These are phyloP conservation scores for Musa balbisiana DNA, from an alignment of 202 grass and related monocot species.

Conservation along the genomic window DNA sequence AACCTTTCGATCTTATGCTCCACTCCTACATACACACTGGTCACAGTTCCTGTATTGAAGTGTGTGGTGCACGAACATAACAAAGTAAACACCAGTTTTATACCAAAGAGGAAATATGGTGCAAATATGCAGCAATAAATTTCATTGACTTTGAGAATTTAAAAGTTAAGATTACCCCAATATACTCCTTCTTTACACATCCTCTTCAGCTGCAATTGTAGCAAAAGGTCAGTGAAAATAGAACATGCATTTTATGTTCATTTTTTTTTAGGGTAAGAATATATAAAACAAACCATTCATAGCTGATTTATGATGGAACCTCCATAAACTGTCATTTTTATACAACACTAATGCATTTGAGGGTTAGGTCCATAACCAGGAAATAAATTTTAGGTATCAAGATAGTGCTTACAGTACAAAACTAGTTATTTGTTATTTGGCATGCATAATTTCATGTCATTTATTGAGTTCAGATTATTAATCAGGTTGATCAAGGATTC, in stretches of 20 bases:
- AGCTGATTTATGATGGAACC: no score
- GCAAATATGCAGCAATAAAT: no score
- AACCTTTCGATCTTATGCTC: slow-evolving; percentile 71
- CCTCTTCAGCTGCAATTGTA: slow-evolving; percentile 3
- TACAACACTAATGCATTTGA: no score
- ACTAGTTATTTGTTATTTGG: not conserved
- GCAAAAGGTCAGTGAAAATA: not conserved
- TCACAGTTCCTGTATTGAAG: slow-evolving; percentile 38
- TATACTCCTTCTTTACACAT: slow-evolving; percentile 21
- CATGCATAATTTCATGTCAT: not conserved
- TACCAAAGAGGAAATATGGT: not conserved
- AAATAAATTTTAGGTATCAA: not conserved
- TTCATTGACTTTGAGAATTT: not conserved
- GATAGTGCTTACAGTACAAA: not conserved
- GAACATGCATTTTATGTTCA: not conserved
- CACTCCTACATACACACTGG: slow-evolving; percentile 69
- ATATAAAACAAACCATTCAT: no score
- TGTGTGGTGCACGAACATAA: slow-evolving; percentile 10
- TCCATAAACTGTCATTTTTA: no score
- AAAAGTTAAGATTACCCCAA: slow-evolving; percentile 6
- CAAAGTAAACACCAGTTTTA: no score
- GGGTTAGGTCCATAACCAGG: no score
- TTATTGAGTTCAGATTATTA: not conserved
- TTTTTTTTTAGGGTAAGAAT: no score
- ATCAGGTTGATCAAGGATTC: not conserved